Base-by-base conservation (phyloP, 345 rosid genomes). In the Linum tenue region DNA sequence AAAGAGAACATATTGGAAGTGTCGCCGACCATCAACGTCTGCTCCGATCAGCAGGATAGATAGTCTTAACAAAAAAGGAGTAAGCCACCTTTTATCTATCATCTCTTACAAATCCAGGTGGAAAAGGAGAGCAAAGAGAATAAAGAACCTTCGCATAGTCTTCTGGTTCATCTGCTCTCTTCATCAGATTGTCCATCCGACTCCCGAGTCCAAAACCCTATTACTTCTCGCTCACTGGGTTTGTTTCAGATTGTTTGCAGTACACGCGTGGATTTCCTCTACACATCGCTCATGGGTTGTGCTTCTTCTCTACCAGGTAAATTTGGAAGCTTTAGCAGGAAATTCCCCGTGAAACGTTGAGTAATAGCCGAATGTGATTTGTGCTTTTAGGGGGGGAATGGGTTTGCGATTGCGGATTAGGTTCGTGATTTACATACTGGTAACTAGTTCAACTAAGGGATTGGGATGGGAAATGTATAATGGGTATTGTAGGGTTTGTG, bases 231-330 rank as follows among this genome's bases (percentile, higher is more conserved):
- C 53, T 48, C 9, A 48, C 14, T 9, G 53, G 53, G 11, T 48
- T 9, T 12, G 53, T 48, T 9, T 48, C 53, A 1, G 53, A 48
- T 48, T 48, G 53, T 8, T 48, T 48, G 44, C 44, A 41, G 53
- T 48, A 15, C 53, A 9, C 14, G 11, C 14, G 3, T 48, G 53
- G 53, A 48, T 48, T 48, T 48, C 53, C 53, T 10, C 11, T 1
- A 22, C 11, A 12, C 38, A 36, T 35, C 37, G 41, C 9, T 39
- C 68, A 92, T 89, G 98, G 98, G 98, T 70, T 92, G 98, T 76
- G 70, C 92, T 67, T 82, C 91, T 75, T 92, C 98, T 72, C 84
- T 87, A 73, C 98, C 92, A 67, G 92, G 96, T 87, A 73, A 70
- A 7, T 37, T 22, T n/a, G n/a, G 50, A 60, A 37, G 44, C 58